phyloP scores from a whole-genome alignment of 169 alveolate genomes.

The Miamiensis avidus region DNA sequence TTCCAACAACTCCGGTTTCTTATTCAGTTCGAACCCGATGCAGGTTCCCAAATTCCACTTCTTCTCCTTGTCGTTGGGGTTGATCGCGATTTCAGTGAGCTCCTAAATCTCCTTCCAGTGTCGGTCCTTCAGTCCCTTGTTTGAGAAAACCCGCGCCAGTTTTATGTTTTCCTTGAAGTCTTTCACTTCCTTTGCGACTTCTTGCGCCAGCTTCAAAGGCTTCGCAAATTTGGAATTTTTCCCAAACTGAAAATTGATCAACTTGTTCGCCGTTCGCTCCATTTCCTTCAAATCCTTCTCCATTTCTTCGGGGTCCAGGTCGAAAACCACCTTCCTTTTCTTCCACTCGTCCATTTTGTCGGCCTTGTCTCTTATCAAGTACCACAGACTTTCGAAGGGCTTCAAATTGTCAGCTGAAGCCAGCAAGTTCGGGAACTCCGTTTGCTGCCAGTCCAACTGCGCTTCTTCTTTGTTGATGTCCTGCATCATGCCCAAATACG shows the following conservation, averaged over 20 bases:
- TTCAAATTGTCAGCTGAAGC: conserved; percentile 55
- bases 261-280: conserved; percentile 52
- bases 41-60: conserved; percentile 51
- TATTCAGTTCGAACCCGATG: conserved; percentile 31
- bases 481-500: conserved; percentile 36
- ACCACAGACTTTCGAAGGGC: conserved; percentile 80
- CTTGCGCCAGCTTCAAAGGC: conserved; percentile 38
- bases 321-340: conserved; percentile 23
- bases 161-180: conserved; percentile 72
- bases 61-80: conserved; percentile 69
- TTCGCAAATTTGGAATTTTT: conserved; percentile 18
- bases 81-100: conserved; percentile 79
- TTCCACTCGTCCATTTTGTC: conserved; percentile 41
- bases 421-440: conserved; percentile 67
- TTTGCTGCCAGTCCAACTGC: conserved; percentile 64
- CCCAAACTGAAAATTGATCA: conserved; percentile 25
- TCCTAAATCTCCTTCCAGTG: conserved; percentile 90
- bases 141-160: conserved; percentile 74
- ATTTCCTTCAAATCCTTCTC: conserved; percentile 68
- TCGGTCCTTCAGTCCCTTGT: conserved; percentile 87
- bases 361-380: conserved; percentile 44
- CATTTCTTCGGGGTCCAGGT: conserved; percentile 75
- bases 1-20: conserved; percentile 4
- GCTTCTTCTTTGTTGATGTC: conserved; percentile 74
- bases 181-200: conserved; percentile 44